Evolutionary conservation across 2,329 filamentous ascomycete genomes (phyloP).

Genomic region (Alternaria gaisen): DNA sequence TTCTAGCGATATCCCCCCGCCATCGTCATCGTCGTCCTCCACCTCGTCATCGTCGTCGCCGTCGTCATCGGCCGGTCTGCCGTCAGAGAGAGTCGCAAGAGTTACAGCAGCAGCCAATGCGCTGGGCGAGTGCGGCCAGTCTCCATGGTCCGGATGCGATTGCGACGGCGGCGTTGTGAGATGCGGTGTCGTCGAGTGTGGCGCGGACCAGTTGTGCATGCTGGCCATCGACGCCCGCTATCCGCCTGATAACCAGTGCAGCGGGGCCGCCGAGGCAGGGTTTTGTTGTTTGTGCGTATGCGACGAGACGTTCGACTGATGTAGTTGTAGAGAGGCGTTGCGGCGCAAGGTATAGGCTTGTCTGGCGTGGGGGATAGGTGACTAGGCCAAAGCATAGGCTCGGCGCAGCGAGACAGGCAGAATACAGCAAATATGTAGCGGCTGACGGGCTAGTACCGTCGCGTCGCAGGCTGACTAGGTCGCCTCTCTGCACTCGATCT

Average conservation of each 20-base stretch:
- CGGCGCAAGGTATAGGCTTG: conserved; percentile 23
- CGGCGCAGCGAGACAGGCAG: conserved; percentile 19
- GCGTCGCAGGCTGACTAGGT: conserved; percentile 6
- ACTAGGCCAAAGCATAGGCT: conserved; percentile 20
- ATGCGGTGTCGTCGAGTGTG: conserved; percentile 24
- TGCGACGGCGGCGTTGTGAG: conserved; percentile 20
- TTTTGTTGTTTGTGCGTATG: not conserved
- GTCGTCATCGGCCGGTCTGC: conserved; percentile 30
- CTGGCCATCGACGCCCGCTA: conserved; percentile 39
- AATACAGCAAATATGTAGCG: conserved; percentile 19
- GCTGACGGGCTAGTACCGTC: conserved; percentile 7
- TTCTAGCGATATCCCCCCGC: conserved; percentile 41
- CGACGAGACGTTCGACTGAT: conserved; percentile 8
- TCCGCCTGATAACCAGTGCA: conserved; percentile 21
- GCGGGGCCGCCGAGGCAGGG: conserved; percentile 22
- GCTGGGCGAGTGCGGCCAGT: conserved; percentile 29
- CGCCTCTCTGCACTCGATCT: not conserved
- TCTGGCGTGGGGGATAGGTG: conserved; percentile 13
- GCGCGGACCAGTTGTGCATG: conserved; percentile 25
- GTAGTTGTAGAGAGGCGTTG: conserved; percentile 22
- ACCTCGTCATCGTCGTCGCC: conserved; percentile 15
- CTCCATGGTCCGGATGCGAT: conserved; percentile 7
- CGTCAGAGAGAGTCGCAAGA: conserved; percentile 42
- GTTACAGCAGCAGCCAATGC: conserved; percentile 38
- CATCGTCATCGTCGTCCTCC: conserved; percentile 23